These are phyloP conservation scores for Camillea tinctor DNA, from an alignment of 2,329 filamentous ascomycete species.

Conservation along the genomic window DNA sequence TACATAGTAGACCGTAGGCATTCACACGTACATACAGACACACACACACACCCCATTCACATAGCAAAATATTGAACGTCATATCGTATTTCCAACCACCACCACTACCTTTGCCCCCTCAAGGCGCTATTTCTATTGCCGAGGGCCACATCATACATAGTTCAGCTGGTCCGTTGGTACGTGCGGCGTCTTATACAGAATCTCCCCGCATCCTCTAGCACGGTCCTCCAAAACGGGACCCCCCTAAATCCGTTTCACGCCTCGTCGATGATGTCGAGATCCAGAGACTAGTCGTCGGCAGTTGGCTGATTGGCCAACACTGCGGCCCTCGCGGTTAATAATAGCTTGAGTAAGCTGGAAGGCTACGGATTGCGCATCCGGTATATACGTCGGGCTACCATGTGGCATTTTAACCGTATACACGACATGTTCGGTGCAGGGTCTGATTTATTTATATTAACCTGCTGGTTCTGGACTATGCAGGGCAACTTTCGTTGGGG, in stretches of 20 bases:
- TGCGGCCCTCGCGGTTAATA: slow-evolving; percentile 18
- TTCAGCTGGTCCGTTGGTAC: slow-evolving; percentile 8
- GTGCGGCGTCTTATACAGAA: neutral
- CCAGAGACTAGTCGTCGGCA: slow-evolving; percentile 23
- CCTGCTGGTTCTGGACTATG: neutral
- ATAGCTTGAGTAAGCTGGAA: slow-evolving; percentile 20
- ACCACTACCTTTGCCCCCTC: too few relatives aligned
- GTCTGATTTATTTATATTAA: slow-evolving; percentile 13
- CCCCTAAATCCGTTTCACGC: slow-evolving; percentile 13
- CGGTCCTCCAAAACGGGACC: slow-evolving; percentile 11
- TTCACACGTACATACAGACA: too few relatives aligned
- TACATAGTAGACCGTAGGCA: slow-evolving; percentile 8
- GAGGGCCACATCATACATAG: slow-evolving; percentile 1
- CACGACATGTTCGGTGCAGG: slow-evolving; percentile 8
- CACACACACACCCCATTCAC: too few relatives aligned
- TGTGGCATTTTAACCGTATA: neutral
- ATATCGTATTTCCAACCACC: slow-evolving; percentile 8
- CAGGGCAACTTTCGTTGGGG: neutral
- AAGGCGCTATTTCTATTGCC: slow-evolving; percentile 4
- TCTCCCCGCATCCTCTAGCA: slow-evolving; percentile 5
- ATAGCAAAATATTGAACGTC: neutral
- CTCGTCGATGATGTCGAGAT: neutral
- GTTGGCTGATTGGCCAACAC: slow-evolving; percentile 27
- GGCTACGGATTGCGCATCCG: neutral
- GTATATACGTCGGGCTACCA: neutral